Conservation (phyloP, 768 basidiomycete species). For the Termitomyces heimii region DNA sequence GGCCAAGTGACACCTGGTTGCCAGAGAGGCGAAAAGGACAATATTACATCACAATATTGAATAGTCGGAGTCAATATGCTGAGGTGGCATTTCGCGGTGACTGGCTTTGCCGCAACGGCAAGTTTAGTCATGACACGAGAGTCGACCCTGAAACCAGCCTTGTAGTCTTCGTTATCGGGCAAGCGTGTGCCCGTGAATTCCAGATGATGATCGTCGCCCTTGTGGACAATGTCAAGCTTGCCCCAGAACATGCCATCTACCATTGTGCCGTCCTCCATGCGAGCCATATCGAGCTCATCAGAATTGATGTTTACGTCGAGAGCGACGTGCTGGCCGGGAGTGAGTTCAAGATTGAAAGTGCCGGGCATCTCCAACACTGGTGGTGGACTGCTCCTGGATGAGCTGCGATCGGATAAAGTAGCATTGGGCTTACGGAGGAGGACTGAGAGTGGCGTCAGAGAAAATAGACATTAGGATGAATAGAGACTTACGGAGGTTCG, state of each 20-base stretch:
- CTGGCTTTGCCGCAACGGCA: conserved; percentile 66
- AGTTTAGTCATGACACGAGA: conserved; percentile 73
- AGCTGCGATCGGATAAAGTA: not conserved
- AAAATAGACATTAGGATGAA: conserved; percentile 14
- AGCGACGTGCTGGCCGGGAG: conserved; percentile 73
- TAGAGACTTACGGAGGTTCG: conserved; percentile 66
- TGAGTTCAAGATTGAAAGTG: conserved; percentile 75
- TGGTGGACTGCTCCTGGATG: conserved; percentile 34
- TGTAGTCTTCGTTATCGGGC: conserved; percentile 52
- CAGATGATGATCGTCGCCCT: conserved; percentile 70
- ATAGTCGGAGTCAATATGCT: conserved; percentile 66
- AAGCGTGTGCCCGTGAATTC: conserved; percentile 81
- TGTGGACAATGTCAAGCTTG: conserved; percentile 77
- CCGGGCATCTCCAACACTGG: conserved; percentile 86
- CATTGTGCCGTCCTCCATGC: conserved; percentile 83
- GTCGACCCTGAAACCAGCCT: conserved; percentile 69
- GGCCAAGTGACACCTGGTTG: conserved; percentile 75
- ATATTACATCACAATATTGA: conserved; percentile 77
- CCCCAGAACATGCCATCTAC: conserved; percentile 89
- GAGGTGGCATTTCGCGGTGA: conserved; percentile 71
- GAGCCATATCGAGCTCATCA: conserved; percentile 85
- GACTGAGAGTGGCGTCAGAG: conserved; percentile 22
- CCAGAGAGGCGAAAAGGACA: conserved; percentile 71
- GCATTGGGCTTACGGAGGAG: conserved; percentile 41
- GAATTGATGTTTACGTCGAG: conserved; percentile 77